Evolutionary conservation across 2,329 filamentous ascomycete genomes (phyloP), one percentile per base, ranked within the genome.

Genomic region (Fusarium verticillioides): DNA sequence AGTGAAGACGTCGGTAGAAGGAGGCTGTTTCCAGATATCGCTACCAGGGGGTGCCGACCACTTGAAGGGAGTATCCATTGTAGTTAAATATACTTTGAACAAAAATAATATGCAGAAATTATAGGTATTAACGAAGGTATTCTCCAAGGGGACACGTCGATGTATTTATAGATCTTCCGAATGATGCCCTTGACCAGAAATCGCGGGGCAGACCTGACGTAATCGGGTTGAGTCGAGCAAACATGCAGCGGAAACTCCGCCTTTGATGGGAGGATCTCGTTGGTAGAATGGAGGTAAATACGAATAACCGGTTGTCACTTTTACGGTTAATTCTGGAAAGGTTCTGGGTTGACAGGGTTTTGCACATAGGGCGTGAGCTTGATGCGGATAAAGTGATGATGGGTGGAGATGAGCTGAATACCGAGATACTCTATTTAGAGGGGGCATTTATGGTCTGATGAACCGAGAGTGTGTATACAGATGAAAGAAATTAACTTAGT

Each of bases 11-110:
- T 91, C 85, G 19, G 87, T 88, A n/a, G 85, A 83, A 1, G 92
- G 92, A 1, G 91, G 90, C 80, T 94, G 94, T 80, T 92, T 90
- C 93, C 93, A 96, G 79, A 95, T 89, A 81, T 95, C 93, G 40
- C 92, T 94, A 37, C 85, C 86, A 1, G 92, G 86, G 1, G 82
- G 78, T 23, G 91, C 88, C 59, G 84, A 85, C 75, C 93, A 85
- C 21, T 81, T 84, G 79, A 78, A 78, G 6, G 66, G 66, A 42
- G 63, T 43, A 5, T 72, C 58, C 74, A 78, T 75, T 10, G 32
- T 57, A 23, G 9, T 11, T 47, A 47, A 47, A 5, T 15, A 16
- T 30, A n/a, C 15, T 36, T 34, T n/a, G 10, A 18, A 18, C 12
- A 23, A 16, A 13, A 11, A 18, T 7, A 28, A 15, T 39, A 15